These are phyloP conservation scores for Hypomyces perniciosus DNA, from an alignment of 2,329 filamentous ascomycete genomes.

Conservation along the genomic window DNA sequence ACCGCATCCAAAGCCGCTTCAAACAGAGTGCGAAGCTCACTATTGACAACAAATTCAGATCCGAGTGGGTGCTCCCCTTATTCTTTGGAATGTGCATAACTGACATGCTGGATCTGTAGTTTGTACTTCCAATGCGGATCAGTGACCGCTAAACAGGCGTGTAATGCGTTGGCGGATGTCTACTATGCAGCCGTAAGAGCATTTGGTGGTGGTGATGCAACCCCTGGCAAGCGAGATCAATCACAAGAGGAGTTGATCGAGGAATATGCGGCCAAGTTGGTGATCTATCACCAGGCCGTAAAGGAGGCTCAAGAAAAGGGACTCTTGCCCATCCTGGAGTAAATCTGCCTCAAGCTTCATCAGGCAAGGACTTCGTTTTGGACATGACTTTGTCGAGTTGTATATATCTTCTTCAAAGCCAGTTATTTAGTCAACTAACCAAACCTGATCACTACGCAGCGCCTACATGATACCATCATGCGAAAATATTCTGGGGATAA, in stretches of 20 bases:
- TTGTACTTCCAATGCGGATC: conserved; percentile 32
- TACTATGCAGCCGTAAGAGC: conserved; percentile 34
- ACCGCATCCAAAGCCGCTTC: conserved; percentile 43
- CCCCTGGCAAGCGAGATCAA: conserved; percentile 23
- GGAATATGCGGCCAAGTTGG: conserved; percentile 31
- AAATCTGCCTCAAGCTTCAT: neutral
- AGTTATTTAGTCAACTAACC: conserved; percentile 12
- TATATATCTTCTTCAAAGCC: no score
- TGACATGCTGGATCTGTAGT: conserved; percentile 17
- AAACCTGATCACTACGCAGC: conserved; percentile 10
- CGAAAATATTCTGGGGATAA: conserved; percentile 16
- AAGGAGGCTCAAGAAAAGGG: conserved; percentile 30
- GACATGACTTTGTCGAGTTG: no score
- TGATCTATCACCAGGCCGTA: conserved; percentile 29
- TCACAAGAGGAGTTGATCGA: conserved; percentile 19
- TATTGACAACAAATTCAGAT: conserved; percentile 47
- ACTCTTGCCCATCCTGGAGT: conserved; percentile 6
- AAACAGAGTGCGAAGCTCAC: conserved; percentile 32
- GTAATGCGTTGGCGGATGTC: conserved; percentile 32
- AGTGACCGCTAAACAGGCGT: conserved; percentile 18
- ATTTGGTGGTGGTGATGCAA: conserved; percentile 30
- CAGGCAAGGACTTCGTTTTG: no score
- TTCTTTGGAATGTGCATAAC: neutral
- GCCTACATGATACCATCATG: conserved; percentile 9
- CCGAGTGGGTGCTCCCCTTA: conserved; percentile 28